Conservation (phyloP, 148 eudicot species). For the Hydrangea macrophylla region DNA sequence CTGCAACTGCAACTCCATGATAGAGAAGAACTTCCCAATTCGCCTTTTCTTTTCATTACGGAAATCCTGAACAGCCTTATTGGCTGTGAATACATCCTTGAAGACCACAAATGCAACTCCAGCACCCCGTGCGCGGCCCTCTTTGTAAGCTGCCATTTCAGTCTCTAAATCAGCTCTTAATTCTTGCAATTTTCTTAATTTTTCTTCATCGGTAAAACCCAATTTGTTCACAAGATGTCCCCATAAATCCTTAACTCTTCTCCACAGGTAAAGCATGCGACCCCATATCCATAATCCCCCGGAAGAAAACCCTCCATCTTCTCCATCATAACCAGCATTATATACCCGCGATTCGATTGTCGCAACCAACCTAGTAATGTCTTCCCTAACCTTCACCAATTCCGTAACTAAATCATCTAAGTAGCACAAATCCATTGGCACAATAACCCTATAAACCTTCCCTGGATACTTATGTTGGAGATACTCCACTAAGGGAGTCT, state of each 20-base stretch:
- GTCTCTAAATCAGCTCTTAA: conserved; percentile 83
- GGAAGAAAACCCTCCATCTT: conserved; percentile 17
- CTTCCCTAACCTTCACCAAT: conserved; percentile 73
- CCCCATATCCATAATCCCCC: conserved; percentile 31
- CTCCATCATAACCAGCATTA: conserved; percentile 32
- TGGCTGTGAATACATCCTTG: conserved; percentile 81
- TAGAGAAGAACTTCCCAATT: conserved; percentile 77
- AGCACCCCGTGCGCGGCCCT: conserved; percentile 81
- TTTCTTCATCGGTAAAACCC: conserved; percentile 72
- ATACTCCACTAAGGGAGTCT: conserved; percentile 70
- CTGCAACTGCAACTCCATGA: conserved; percentile 81
- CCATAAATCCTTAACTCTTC: conserved; percentile 47
- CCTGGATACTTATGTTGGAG: conserved; percentile 76
- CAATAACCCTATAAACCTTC: conserved; percentile 67
- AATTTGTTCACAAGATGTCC: conserved; percentile 33
- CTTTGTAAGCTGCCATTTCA: conserved; percentile 88
- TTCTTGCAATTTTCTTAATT: conserved; percentile 74
- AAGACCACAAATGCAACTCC: conserved; percentile 96
- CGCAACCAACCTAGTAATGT: conserved; percentile 55
- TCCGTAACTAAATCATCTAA: conserved; percentile 82
- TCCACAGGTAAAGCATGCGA: conserved; percentile 29
- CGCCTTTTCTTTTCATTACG: conserved; percentile 65
- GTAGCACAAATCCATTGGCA: conserved; percentile 90
- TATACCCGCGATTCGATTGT: conserved; percentile 54
- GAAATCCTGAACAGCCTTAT: conserved; percentile 82